A percentile compares a stretch with the other conserved stretches of the same genome.
phyloP scores from a whole-genome alignment of 2,329 filamentous ascomycete genomes.

The Stagonosporopsis vannaccii region DNA sequence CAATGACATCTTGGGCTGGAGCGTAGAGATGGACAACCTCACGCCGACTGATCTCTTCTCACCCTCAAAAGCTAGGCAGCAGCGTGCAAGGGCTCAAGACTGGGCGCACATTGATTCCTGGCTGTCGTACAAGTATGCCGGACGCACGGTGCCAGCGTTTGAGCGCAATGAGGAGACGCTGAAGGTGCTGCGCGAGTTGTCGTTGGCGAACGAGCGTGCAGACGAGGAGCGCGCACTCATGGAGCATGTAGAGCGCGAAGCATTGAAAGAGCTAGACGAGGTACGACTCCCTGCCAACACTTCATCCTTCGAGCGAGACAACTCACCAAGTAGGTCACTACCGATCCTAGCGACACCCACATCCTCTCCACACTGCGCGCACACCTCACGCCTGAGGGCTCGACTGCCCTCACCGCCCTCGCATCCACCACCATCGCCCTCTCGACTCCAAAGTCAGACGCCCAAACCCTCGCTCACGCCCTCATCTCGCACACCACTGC shows the following conservation, averaged over 20 bases:
- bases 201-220: conserved; percentile 76
- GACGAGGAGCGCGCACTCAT: conserved; percentile 72
- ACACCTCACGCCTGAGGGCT: conserved; percentile 38
- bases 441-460: conserved; percentile 39
- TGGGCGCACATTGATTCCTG: conserved; percentile 89
- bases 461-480: conserved; percentile 43
- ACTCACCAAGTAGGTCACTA: conserved; percentile 29
- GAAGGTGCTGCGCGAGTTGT: conserved; percentile 75
- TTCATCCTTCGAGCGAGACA: conserved; percentile 14
- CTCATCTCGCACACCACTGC: conserved; percentile 44
- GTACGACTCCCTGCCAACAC: conserved; percentile 27
- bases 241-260: conserved; percentile 65
- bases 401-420: conserved; percentile 45
- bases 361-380: conserved; percentile 34
- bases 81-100: conserved; percentile 84
- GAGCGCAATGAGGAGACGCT: conserved; percentile 89
- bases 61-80: conserved; percentile 72
- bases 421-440: conserved; percentile 49
- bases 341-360: conserved; percentile 30
- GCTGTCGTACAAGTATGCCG: conserved; percentile 73
- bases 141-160: conserved; percentile 72
- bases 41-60: conserved; percentile 61
- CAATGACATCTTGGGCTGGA: conserved; percentile 1
- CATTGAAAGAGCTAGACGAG: conserved; percentile 62
- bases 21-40: conserved; percentile 42